Conservation (phyloP, 2,329 filamentous ascomycete species). For the Aspergillus flavus region DNA sequence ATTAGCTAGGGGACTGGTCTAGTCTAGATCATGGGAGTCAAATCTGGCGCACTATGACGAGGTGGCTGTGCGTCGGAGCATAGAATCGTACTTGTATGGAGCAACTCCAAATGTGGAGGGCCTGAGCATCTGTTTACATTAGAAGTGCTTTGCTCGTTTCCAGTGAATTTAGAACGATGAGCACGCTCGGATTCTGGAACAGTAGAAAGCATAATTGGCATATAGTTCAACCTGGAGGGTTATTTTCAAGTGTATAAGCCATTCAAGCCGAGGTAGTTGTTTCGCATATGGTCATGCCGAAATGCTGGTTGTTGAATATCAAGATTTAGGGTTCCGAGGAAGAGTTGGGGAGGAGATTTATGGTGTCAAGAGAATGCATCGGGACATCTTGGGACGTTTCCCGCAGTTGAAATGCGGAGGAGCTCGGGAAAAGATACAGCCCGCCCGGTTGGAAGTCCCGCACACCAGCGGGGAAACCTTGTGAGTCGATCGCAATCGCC, state of each 20-base stretch:
- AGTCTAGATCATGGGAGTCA: neutral
- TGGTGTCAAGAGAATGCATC: neutral
- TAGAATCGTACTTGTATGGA: neutral
- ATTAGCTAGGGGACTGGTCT: neutral
- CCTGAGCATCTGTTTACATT: neutral
- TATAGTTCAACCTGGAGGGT: neutral
- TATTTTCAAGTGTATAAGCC: neutral
- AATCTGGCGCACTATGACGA: neutral
- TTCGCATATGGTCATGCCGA: neutral
- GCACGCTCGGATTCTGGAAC: neutral
- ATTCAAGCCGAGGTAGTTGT: neutral
- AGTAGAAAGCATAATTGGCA: neutral
- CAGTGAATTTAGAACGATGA: neutral
- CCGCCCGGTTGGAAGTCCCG: constrained; percentile 17
- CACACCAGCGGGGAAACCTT: constrained; percentile 22
- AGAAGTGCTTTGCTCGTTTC: neutral
- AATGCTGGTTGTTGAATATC: neutral
- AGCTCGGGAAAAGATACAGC: constrained; percentile 21
- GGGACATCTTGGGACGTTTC: neutral
- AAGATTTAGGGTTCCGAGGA: neutral
- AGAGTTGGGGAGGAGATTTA: neutral
- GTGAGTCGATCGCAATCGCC: constrained; percentile 17
- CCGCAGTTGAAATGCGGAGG: constrained; percentile 24
- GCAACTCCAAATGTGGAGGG: neutral
- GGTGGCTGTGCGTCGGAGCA: neutral